Conservation (phyloP, 805 yeast species). For the Danielozyma ontarioensis region DNA sequence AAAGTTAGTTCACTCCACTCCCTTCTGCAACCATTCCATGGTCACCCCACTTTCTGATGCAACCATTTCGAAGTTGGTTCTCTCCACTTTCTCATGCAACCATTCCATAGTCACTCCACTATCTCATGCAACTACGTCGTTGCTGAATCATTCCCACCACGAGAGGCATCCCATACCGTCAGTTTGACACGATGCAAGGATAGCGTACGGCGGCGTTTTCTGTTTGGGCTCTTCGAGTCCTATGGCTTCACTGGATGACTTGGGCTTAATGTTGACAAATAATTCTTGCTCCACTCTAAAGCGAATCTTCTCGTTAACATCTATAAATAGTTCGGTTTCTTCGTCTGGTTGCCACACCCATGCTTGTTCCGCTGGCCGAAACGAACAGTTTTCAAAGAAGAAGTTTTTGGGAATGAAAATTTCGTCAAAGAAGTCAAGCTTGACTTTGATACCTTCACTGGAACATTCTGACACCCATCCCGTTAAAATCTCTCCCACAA, state of each 20-base stretch:
- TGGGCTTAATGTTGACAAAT: conserved; percentile 79
- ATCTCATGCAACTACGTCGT: no score
- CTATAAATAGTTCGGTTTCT: conserved; percentile 74
- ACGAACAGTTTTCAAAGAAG: conserved; percentile 73
- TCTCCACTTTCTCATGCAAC: no score
- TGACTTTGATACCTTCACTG: conserved; percentile 79
- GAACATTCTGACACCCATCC: conserved; percentile 93
- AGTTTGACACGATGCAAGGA: conserved; percentile 85
- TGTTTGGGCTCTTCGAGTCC: conserved; percentile 30
- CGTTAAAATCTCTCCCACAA: conserved; percentile 84
- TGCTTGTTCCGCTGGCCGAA: conserved; percentile 72
- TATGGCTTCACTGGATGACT: conserved; percentile 52
- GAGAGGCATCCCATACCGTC: conserved; percentile 96
- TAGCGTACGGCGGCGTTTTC: conserved; percentile 73
- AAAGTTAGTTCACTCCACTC: no score
- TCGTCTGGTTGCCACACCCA: conserved; percentile 91
- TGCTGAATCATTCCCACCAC: conserved; percentile 76
- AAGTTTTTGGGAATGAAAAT: conserved; percentile 80
- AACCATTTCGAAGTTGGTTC: no score
- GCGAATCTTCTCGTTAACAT: conserved; percentile 84
- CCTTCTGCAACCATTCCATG: no score
- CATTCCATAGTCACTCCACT: no score
- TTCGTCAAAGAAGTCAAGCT: conserved; percentile 87
- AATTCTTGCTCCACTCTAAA: conserved; percentile 88
- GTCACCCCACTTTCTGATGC: no score